Percentiles rank a stretch among this genome's conserved stretches.
These are phyloP conservation scores for Punctularia strigosozonata DNA, from an alignment of 768 basidiomycete genomes.

Conservation along the genomic window DNA sequence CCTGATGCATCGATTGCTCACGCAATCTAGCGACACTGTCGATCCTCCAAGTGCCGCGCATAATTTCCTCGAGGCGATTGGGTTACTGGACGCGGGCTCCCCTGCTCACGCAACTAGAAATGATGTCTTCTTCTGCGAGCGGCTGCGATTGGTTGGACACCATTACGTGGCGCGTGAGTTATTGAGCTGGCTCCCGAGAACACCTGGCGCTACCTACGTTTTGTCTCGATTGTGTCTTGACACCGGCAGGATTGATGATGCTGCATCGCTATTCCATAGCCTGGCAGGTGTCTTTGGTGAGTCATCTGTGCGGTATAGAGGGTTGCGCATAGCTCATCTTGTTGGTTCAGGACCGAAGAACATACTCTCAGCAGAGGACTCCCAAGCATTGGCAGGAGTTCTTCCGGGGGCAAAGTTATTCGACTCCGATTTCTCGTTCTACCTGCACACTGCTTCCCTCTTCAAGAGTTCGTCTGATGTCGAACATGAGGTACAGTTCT, in stretches of 20 bases:
- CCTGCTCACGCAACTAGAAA: constrained; percentile 54
- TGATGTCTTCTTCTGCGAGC: constrained; percentile 67
- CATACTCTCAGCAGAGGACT: constrained; percentile 45
- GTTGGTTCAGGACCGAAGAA: constrained; percentile 30
- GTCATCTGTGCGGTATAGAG: constrained; percentile 13
- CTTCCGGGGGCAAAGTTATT: constrained; percentile 46
- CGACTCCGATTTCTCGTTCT: constrained; percentile 60
- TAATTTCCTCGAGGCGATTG: constrained; percentile 54
- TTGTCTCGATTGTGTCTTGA: constrained; percentile 55
- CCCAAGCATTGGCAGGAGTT: constrained; percentile 46
- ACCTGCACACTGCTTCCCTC: constrained; percentile 62
- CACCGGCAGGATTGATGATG: constrained; percentile 61
- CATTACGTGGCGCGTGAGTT: constrained; percentile 49
- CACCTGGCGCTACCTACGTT: constrained; percentile 67
- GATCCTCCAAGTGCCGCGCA: constrained; percentile 53
- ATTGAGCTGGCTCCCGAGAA: constrained; percentile 68
- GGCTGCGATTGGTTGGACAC: constrained; percentile 53
- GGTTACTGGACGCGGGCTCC: constrained; percentile 55
- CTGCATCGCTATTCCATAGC: constrained; percentile 59
- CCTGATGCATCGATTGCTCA: constrained; percentile 49
- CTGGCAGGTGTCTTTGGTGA: constrained; percentile 67
- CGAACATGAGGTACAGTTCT: constrained; percentile 59
- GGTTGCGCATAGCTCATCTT: constrained; percentile 5
- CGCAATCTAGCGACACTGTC: constrained; percentile 34
- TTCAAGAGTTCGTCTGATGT: constrained; percentile 52